Percentiles rank a stretch among this genome's conserved stretches.
These are phyloP conservation scores for Penicillium sp. DNA, from an alignment of 2,329 filamentous ascomycete genomes.

Conservation along the genomic window DNA sequence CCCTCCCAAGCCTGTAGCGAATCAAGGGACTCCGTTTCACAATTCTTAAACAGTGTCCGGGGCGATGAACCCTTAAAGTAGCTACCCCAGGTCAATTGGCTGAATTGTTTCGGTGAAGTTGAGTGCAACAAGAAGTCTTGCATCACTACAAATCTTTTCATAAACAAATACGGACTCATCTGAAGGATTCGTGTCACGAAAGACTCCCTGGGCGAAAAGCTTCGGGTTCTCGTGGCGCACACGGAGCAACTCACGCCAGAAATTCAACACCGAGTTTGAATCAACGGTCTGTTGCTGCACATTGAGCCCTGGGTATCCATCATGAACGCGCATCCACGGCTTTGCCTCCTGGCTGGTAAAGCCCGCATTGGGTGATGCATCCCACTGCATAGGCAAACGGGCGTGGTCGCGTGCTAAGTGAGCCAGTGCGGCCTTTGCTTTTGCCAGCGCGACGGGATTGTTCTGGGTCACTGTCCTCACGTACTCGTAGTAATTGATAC, in stretches of 20 bases:
- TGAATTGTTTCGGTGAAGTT: slow-evolving; percentile 48
- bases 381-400: slow-evolving; percentile 69
- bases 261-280: slow-evolving; percentile 52
- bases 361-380: slow-evolving; percentile 54
- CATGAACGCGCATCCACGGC: slow-evolving; percentile 62
- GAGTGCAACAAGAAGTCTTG: slow-evolving; percentile 41
- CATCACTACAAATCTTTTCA: slow-evolving; percentile 36
- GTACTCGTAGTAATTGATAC: slow-evolving; percentile 50
- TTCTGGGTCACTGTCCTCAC: slow-evolving; percentile 28
- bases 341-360: slow-evolving; percentile 54
- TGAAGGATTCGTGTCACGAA: slow-evolving; percentile 52
- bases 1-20: slow-evolving; percentile 12
- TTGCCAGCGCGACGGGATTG: slow-evolving; percentile 42
- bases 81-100: slow-evolving; percentile 24
- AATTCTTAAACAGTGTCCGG: slow-evolving; percentile 6
- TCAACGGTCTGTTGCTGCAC: slow-evolving; percentile 54
- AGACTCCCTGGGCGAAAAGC: slow-evolving; percentile 62
- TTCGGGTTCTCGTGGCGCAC: slow-evolving; percentile 57
- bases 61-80: neutral
- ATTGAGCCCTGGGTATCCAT: slow-evolving; percentile 40
- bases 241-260: slow-evolving; percentile 56
- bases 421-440: slow-evolving; percentile 53
- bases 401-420: slow-evolving; percentile 60
- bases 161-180: slow-evolving; percentile 48
- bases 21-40: slow-evolving; percentile 6